Base-by-base conservation (phyloP, 768 basidiomycete genomes). In the Rhodotorula kratochvilovae region DNA sequence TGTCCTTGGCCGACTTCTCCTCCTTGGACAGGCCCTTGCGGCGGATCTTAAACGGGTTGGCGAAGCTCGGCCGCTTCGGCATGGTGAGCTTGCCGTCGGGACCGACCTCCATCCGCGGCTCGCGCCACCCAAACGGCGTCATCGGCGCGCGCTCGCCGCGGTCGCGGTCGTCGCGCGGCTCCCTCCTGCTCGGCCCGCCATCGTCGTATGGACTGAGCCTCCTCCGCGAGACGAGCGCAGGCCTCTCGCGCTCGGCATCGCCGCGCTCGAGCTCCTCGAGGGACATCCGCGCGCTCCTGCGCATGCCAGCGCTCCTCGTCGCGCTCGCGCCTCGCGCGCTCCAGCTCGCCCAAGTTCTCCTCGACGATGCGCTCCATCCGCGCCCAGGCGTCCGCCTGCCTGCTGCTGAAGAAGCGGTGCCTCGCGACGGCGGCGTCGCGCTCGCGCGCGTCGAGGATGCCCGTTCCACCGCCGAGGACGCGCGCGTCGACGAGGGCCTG, bases 11-110 rank as follows among this genome's bases (percentile, higher is more conserved):
- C 59, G 31, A 51, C 68, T 69, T 73, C 57, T 73, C 72, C 42
- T 51, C 64, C 56, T 55, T 60, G 25, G 60, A 33, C 60, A 51
- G n/a, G 29, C 48, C 60, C 63, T 53, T 23, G 33, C 67, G 31
- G 31, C 67, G 29, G 36, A 73, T 68, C 67, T 73, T 73, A 68
- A 31, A 73, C 48, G 48, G 54, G 61, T 73, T 73, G 15, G 58
- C 64, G 31, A 59, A 66, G 35, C 50, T 55, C 48, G 72, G 67
- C 46, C 64, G 54, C 29, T 66, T 66, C 8, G 71, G 67, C 5
- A 68, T 39, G 25, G 42, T 60, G 10, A 58, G 11, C 17, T 21
- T 25, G 7, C 43, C 31, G 21, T 61, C 67, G 23, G 23, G 42
- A 42, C 46, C 46, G 29, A 29, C 5, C 45, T 53, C 62, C 16